Evolutionary conservation across 257 asterid species (phyloP).

Genomic region (Rehmannia glutinosa): DNA sequence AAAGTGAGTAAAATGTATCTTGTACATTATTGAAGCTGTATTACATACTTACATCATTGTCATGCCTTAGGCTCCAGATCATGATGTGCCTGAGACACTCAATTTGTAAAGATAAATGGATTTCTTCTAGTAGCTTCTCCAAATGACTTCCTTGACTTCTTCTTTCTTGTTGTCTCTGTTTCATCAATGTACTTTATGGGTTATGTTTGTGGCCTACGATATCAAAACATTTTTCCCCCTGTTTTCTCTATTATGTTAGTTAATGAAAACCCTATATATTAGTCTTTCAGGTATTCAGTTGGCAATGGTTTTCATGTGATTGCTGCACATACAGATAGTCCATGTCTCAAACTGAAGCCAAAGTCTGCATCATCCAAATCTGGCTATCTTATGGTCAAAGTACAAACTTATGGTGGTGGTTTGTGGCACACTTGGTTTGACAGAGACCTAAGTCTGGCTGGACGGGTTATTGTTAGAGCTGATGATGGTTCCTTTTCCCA

Average conservation of each 20-base stretch:
- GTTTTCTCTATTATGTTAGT: constrained; percentile 4
- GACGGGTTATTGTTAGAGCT: constrained; percentile 82
- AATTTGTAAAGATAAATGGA: neutral
- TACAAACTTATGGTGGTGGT: constrained; percentile 95
- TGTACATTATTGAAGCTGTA: constrained; percentile 2
- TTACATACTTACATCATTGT: neutral
- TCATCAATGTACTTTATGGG: neutral
- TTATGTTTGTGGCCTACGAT: neutral
- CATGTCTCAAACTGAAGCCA: constrained; percentile 97
- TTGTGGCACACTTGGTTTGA: constrained; percentile 99
- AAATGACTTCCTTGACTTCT: neutral
- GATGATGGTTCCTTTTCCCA: constrained; percentile 83
- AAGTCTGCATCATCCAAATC: constrained; percentile 80
- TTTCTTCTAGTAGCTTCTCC: neutral
- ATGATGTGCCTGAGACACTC: constrained; percentile 5
- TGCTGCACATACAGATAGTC: constrained; percentile 99
- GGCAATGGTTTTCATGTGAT: constrained; percentile 91
- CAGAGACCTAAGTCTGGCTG: constrained; percentile 93
- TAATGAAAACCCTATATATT: constrained; percentile 22
- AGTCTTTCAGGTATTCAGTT: constrained; percentile 75
- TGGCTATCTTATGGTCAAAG: constrained; percentile 92
- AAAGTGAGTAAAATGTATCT: constrained; percentile 54
- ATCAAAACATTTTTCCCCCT: neutral
- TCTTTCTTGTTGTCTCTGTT: constrained; percentile 8
- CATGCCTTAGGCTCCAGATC: constrained; percentile 10